Conservation (phyloP, 1,139 yeast species). For the Geotrichum candidum region DNA sequence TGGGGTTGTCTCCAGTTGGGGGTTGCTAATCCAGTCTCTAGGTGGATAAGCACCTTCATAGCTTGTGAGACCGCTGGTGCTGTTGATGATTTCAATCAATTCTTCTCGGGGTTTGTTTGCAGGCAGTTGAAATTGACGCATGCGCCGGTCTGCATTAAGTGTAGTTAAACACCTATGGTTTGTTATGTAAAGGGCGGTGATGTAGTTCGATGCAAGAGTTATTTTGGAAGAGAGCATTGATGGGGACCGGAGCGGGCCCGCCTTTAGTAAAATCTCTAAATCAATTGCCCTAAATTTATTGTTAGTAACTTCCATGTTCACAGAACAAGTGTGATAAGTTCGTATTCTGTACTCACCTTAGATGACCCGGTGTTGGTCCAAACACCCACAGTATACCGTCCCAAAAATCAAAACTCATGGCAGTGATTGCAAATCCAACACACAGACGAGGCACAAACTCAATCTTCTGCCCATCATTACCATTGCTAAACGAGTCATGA, state of each 20-base stretch:
- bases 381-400: conserved; percentile 22
- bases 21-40: background rate
- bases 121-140: conserved; percentile 5
- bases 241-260: conserved; percentile 1
- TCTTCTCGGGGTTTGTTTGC: background rate
- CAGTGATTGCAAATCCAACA: conserved; percentile 20
- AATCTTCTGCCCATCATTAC: conserved; percentile 18
- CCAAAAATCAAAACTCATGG: conserved; percentile 27
- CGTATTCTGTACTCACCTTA: conserved; percentile 5
- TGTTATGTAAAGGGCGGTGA: conserved; percentile 4
- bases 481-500: conserved; percentile 16
- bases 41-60: background rate
- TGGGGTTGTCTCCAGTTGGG: background rate
- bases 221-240: background rate
- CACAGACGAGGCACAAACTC: conserved; percentile 19
- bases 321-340: background rate
- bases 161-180: conserved; percentile 1
- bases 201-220: conserved; percentile 2
- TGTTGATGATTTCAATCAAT: background rate
- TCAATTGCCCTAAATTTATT: conserved; percentile 4
- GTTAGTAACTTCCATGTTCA: background rate
- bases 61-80: background rate
- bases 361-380: conserved; percentile 19
- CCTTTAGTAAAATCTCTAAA: background rate
- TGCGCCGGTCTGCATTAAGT: conserved; percentile 4